A percentile compares a stretch with the other conserved stretches of the same genome.
These are phyloP conservation scores for Clavaria fumosa DNA, from an alignment of 768 basidiomycete species.

Conservation along the genomic window DNA sequence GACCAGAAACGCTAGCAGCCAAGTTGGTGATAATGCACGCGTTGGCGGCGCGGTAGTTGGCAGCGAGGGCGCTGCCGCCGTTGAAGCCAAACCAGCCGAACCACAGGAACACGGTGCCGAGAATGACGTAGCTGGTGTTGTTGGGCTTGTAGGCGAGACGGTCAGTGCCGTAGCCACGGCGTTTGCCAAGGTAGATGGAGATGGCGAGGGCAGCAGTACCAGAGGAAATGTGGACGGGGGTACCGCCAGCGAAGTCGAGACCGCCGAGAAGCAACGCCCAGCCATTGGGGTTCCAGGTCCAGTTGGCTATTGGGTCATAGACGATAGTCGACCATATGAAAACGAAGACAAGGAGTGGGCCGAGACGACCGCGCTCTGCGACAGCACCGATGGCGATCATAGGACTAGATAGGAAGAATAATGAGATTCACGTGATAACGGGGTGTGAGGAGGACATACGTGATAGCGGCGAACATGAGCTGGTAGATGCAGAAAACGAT, in stretches of 20 bases:
- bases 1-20: conserved; percentile 73
- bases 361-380: conserved; percentile 75
- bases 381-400: conserved; percentile 87
- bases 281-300: conserved; percentile 83
- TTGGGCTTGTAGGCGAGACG: conserved; percentile 86
- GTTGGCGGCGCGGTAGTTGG: conserved; percentile 74
- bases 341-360: conserved; percentile 79
- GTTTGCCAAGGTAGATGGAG: conserved; percentile 80
- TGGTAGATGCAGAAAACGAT: conserved; percentile 77
- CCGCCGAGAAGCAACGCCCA: conserved; percentile 69
- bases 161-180: conserved; percentile 83
- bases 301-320: conserved; percentile 90
- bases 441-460: conserved; percentile 28
- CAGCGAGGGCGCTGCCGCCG: conserved; percentile 80
- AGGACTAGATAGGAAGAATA: conserved; percentile 31
- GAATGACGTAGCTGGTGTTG: conserved; percentile 81
- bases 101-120: conserved; percentile 93
- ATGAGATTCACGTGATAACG: conserved; percentile 2
- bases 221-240: conserved; percentile 92
- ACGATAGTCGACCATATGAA: conserved; percentile 83
- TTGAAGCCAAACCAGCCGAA: conserved; percentile 96
- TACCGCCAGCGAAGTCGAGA: conserved; percentile 90
- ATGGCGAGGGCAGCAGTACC: conserved; percentile 86
- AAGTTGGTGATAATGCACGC: conserved; percentile 92
- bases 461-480: conserved; percentile 82